Base-by-base conservation (phyloP, 2,329 filamentous ascomycete genomes). In the Periconia sp. region DNA sequence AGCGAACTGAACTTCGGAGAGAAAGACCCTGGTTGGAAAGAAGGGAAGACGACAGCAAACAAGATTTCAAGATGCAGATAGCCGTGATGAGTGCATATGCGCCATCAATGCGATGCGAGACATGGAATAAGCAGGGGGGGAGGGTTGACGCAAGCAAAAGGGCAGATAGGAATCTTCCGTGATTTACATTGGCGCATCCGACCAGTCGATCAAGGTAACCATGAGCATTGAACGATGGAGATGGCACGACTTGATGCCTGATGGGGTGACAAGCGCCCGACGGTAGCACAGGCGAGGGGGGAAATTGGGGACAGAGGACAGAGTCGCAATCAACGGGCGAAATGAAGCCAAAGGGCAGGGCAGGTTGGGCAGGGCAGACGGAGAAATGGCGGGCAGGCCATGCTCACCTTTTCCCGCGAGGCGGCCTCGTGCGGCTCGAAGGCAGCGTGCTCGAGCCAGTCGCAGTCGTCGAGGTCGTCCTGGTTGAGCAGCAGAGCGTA, bases 401-500 rank as follows among this genome's bases (percentile, higher is more conserved):
- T n/a, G n/a, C 73, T 63, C 70, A 83, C 83, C 78, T 85, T 86
- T 56, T 85, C 82, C 61, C 73, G 73, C 33, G 78, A 75, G 50
- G 76, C 79, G 44, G 81, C 75, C 66, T 86, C 80, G 10, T 76
- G 57, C 25, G 80, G 76, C 19, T 82, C 81, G 58, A 86, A 85
- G 7, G 78, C 69, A 23, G 72, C 78, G 41, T 79, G 73, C 63
- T 86, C 83, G 13, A 86, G 75, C 48, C 70, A 69, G 48, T 81
- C 72, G 65, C 82, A 85, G 54, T 80, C 82, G 22, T 86, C 82
- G 35, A 86, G 66, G 57, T 90, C 85, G 18, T 79, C 80, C 34
- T 81, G 69, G 28, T 82, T 88, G 36, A 96, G 78, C 19, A 87
- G 81, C 38, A 88, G 83, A n/a, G 88, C 80, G 59, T 88, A 87